A percentile compares a stretch with the other conserved stretches of the same genome.
Conservation (phyloP, 805 yeast species). For the Sungouiella blattae region DNA sequence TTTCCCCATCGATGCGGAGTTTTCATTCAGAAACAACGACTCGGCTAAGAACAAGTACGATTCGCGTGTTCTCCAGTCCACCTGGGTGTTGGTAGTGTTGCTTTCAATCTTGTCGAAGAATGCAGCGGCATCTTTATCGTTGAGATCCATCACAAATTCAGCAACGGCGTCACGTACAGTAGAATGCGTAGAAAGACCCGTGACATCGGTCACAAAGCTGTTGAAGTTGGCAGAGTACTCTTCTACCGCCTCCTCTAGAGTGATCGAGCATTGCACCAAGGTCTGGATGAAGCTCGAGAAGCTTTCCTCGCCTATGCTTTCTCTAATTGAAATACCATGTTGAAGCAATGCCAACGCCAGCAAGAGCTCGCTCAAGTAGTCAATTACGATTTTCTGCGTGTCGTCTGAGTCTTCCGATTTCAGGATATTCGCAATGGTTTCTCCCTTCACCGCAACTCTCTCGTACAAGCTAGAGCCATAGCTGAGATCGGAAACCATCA, state of each 20-base stretch:
- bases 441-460: conserved; percentile 10
- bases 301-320: conserved; percentile 12
- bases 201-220: conserved; percentile 65
- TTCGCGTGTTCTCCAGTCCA: conserved; percentile 35
- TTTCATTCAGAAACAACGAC: conserved; percentile 42
- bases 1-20: conserved; percentile 16
- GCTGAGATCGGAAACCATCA: conserved; percentile 24
- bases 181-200: conserved; percentile 55
- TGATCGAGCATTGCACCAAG: conserved; percentile 35
- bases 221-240: conserved; percentile 64
- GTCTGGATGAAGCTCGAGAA: conserved; percentile 16
- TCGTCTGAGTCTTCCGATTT: conserved; percentile 16
- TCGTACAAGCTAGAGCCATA: conserved; percentile 12
- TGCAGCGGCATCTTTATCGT: conserved; percentile 34
- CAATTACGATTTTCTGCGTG: conserved; percentile 16
- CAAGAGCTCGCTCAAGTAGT: conserved; percentile 28
- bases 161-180: conserved; percentile 59
- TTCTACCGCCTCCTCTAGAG: conserved; percentile 41
- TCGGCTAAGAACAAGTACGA: conserved; percentile 39
- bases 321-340: conserved; percentile 18
- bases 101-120: conserved; percentile 5
- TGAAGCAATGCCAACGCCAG: conserved; percentile 31
- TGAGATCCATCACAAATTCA: conserved; percentile 53
- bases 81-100: not conserved
- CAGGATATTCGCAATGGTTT: conserved; percentile 2